Conservation (phyloP, 1,139 yeast species). For the Blastobotrys niveus region DNA sequence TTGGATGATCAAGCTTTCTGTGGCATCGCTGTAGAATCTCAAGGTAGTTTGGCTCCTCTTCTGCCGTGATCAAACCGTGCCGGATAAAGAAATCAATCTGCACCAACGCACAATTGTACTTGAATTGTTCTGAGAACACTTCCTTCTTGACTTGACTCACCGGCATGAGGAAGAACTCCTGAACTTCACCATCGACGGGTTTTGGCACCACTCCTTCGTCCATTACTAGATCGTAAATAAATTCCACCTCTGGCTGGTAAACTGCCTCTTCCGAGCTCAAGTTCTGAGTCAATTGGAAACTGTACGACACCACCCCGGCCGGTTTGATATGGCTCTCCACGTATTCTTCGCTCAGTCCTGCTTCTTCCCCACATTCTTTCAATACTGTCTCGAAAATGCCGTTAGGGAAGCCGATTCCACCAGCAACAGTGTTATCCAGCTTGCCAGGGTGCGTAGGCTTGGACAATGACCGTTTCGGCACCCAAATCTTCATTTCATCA, state of each 20-base stretch:
- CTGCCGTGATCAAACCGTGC: slow-evolving; percentile 62
- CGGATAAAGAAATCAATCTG: slow-evolving; percentile 79
- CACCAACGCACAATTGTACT: slow-evolving; percentile 82
- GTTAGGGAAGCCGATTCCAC: slow-evolving; percentile 82
- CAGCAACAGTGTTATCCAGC: slow-evolving; percentile 93
- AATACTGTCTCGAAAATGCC: slow-evolving; percentile 70
- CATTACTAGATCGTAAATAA: slow-evolving; percentile 64
- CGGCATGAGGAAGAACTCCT: slow-evolving; percentile 58
- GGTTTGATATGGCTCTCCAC: slow-evolving; percentile 44
- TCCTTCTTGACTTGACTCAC: slow-evolving; percentile 45
- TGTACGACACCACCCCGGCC: slow-evolving; percentile 66
- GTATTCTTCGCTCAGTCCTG: slow-evolving; percentile 57
- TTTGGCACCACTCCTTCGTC: slow-evolving; percentile 48
- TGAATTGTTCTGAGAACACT: slow-evolving; percentile 55
- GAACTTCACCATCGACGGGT: slow-evolving; percentile 86
- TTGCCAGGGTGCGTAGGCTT: slow-evolving; percentile 87
- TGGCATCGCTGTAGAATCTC: slow-evolving; percentile 59
- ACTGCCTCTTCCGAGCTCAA: slow-evolving; percentile 44
- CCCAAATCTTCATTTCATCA: slow-evolving; percentile 60
- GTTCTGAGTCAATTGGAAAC: slow-evolving; percentile 20
- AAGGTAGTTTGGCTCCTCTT: slow-evolving; percentile 55
- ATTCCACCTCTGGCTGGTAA: slow-evolving; percentile 87
- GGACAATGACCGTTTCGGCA: slow-evolving; percentile 68
- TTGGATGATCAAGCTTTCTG: slow-evolving; percentile 40
- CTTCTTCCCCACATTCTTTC: slow-evolving; percentile 89